A percentile compares a stretch with the other conserved stretches of the same genome.
These are phyloP conservation scores for Saccharomycopsis javanensis DNA, from an alignment of 805 yeast species.

Conservation along the genomic window DNA sequence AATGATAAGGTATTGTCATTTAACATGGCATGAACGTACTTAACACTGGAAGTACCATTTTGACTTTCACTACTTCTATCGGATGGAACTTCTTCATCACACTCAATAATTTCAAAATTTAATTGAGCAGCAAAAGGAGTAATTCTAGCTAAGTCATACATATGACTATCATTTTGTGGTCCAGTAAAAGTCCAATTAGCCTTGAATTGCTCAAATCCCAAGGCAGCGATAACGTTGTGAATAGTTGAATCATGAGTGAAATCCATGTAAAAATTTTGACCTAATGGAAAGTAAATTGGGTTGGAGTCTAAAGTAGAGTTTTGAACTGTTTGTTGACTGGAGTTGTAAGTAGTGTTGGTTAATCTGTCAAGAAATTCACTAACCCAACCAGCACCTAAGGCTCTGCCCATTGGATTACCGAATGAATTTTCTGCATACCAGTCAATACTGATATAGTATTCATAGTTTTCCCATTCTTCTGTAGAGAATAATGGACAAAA, in stretches of 20 bases:
- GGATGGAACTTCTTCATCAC: conserved; percentile 18
- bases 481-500: conserved; percentile 60
- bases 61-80: conserved; percentile 9
- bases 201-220: conserved; percentile 37
- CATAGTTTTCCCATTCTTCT: conserved; percentile 54
- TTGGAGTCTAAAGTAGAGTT: conserved; percentile 32
- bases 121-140: conserved; percentile 20
- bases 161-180: conserved; percentile 4
- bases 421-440: conserved; percentile 56
- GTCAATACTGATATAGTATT: conserved; percentile 49
- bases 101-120: conserved; percentile 17
- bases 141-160: conserved; percentile 15
- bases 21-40: conserved; percentile 17
- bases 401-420: conserved; percentile 48
- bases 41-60: conserved; percentile 1
- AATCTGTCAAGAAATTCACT: conserved; percentile 33
- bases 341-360: conserved; percentile 39
- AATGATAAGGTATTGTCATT: conserved; percentile 18
- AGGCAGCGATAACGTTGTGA: conserved; percentile 49
- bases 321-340: conserved; percentile 38
- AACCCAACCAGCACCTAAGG: conserved; percentile 53
- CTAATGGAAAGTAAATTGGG: conserved; percentile 29
- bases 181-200: conserved; percentile 16
- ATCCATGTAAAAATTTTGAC: conserved; percentile 50
- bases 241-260: conserved; percentile 71